These are phyloP conservation scores for Citrus sp. DNA, from an alignment of 345 rosid genomes.

Conservation along the genomic window DNA sequence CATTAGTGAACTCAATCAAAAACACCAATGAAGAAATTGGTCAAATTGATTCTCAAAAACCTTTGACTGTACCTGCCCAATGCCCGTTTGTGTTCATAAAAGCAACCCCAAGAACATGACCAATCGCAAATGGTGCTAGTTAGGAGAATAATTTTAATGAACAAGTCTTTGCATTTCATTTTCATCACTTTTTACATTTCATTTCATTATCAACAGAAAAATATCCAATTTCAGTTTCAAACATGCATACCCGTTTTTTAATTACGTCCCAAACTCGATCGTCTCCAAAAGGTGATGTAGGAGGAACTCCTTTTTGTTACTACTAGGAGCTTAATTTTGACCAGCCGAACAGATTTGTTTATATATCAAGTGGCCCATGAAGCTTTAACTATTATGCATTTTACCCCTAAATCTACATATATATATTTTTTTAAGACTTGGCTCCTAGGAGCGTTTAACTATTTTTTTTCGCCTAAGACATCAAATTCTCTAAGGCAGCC, in stretches of 20 bases:
- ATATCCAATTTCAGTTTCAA: not conserved
- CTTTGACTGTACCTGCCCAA: conserved; percentile 18
- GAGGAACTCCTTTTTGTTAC: not conserved
- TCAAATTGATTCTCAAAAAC: not conserved
- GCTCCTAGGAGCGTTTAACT: too few relatives aligned
- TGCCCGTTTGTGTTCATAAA: not conserved
- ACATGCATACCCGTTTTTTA: not conserved
- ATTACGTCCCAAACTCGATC: not conserved
- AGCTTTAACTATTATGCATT: not conserved
- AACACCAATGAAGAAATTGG: not conserved
- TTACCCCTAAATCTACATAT: too few relatives aligned
- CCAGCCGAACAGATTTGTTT: not conserved
- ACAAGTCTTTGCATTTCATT: conserved; percentile 6
- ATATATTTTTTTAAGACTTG: too few relatives aligned
- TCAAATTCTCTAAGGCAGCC: too few relatives aligned
- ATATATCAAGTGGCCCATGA: not conserved
- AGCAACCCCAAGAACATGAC: not conserved
- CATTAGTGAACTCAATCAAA: not conserved
- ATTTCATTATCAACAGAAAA: not conserved
- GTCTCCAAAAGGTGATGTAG: not conserved
- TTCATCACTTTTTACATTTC: not conserved
- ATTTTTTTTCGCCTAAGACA: too few relatives aligned
- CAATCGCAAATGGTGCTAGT: not conserved
- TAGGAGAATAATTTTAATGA: not conserved
- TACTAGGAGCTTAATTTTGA: not conserved